phyloP scores from a whole-genome alignment of 2,329 filamentous ascomycete species.

The Sporothrix pallida region DNA sequence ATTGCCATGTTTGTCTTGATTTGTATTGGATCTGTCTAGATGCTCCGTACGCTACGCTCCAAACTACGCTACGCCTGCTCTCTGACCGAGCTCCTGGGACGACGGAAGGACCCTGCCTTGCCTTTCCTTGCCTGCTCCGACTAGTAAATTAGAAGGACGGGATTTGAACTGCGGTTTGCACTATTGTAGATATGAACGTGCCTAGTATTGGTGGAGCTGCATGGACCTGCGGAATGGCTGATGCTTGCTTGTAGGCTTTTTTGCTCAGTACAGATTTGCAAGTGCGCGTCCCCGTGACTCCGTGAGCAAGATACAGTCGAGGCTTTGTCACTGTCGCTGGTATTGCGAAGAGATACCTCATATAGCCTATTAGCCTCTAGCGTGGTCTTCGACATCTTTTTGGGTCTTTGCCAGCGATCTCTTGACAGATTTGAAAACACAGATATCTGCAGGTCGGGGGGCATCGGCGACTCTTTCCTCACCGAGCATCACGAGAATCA shows the following conservation, averaged over 20 bases:
- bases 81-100: too few species aligned
- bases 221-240: background rate
- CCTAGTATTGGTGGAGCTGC: background rate
- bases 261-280: too few species aligned
- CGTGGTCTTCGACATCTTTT: background rate
- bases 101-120: too few species aligned
- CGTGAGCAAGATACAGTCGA: background rate
- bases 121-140: too few species aligned
- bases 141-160: too few species aligned
- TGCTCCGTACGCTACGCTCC: too few species aligned
- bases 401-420: background rate
- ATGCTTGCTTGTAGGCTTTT: too few species aligned
- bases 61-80: too few species aligned
- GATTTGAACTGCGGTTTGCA: too few species aligned
- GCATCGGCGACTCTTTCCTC: conserved; percentile 1
- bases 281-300: background rate
- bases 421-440: background rate
- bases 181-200: background rate
- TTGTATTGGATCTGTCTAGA: too few species aligned
- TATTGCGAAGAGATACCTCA: background rate
- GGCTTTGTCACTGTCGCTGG: background rate
- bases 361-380: background rate
- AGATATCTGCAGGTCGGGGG: conserved; percentile 1
- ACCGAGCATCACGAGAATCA: background rate
- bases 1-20: background rate